phyloP scores from a whole-genome alignment of 2,329 filamentous ascomycete genomes.

The Arthrinium puccinioides region DNA sequence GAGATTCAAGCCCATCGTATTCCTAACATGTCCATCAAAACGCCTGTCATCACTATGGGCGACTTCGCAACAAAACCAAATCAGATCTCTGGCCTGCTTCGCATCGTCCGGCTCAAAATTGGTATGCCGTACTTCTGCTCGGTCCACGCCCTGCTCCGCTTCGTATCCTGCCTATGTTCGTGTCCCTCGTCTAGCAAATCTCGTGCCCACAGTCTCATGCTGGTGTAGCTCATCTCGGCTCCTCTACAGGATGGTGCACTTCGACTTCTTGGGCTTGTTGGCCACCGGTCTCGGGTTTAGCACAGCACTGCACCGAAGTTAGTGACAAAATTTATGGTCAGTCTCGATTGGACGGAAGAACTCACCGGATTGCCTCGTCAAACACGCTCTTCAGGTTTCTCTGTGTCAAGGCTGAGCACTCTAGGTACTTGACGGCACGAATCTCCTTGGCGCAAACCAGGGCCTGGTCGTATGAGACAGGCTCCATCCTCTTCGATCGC shows the following conservation, averaged over 20 bases:
- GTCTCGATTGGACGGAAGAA: too few species aligned
- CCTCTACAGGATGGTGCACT: slow-evolving; percentile 62
- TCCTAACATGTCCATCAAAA: slow-evolving; percentile 25
- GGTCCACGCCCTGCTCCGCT: not conserved
- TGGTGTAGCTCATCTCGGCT: not conserved
- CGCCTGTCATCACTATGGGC: slow-evolving; percentile 12
- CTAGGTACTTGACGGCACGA: slow-evolving; percentile 91
- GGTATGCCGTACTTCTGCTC: slow-evolving; percentile 3
- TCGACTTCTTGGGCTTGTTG: slow-evolving; percentile 54
- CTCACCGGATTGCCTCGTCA: slow-evolving; percentile 94
- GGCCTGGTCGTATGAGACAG: slow-evolving; percentile 92
- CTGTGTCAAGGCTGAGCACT: slow-evolving; percentile 95
- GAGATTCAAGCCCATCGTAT: slow-evolving; percentile 14
- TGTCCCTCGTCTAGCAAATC: too few species aligned
- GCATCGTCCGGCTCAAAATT: slow-evolving; percentile 14
- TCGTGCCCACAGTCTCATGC: too few species aligned
- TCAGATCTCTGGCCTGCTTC: slow-evolving; percentile 14
- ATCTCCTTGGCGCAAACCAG: slow-evolving; percentile 88
- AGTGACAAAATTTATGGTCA: too few species aligned
- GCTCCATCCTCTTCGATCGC: slow-evolving; percentile 88
- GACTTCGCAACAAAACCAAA: slow-evolving; percentile 19
- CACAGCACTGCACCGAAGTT: slow-evolving; percentile 48
- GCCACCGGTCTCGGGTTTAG: slow-evolving; percentile 58
- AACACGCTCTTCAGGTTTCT: slow-evolving; percentile 97
- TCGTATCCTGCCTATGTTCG: slow-evolving; percentile 1